Base-by-base conservation (phyloP, 495 filamentous ascomycete genomes). In the Aspergillus egyptiacus region DNA sequence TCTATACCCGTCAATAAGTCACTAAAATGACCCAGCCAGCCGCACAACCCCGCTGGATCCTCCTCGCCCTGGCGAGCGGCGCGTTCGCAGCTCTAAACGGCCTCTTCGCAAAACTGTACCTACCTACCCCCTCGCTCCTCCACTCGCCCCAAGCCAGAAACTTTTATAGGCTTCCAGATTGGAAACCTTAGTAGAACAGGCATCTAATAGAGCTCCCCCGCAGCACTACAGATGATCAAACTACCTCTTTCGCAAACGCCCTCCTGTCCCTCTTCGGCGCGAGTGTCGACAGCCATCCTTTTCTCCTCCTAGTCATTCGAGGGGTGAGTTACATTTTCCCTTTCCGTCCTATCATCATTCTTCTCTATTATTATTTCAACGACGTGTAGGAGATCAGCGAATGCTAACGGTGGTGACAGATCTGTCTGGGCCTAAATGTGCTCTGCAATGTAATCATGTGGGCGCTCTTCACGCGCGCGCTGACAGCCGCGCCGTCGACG, bases 361-460 rank as follows among this genome's bases (percentile, higher is more conserved):
- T n/a, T n/a, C n/a, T n/a, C n/a, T n/a, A n/a, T n/a, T n/a, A n/a
- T n/a, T n/a, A n/a, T n/a, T n/a, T n/a, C n/a, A n/a, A n/a, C n/a
- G n/a, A n/a, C n/a, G n/a, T n/a, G n/a, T n/a, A n/a, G n/a, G n/a
- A n/a, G n/a, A n/a, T n/a, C n/a, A n/a, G n/a, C n/a, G n/a, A n/a
- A n/a, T n/a, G n/a, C n/a, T n/a, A n/a, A n/a, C n/a, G n/a, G n/a
- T n/a, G n/a, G n/a, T n/a, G n/a, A 15, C 5, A 95, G 90, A 64
- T 79, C 20, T 96, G 91, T 71, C 95, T 98, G 61, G 82, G 70
- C 19, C 78, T 96, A 14, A 96, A 96, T 62, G 76, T 96, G 28
- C 63, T 83, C 31, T 95, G 95, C 74, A 96, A 96, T 55, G 82
- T 83, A 45, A 79, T 94, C 20, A 97, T 96, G 91, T 97, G 91